These are phyloP conservation scores for Cruciata laevipes DNA, from an alignment of 257 asterid genomes.

Conservation along the genomic window DNA sequence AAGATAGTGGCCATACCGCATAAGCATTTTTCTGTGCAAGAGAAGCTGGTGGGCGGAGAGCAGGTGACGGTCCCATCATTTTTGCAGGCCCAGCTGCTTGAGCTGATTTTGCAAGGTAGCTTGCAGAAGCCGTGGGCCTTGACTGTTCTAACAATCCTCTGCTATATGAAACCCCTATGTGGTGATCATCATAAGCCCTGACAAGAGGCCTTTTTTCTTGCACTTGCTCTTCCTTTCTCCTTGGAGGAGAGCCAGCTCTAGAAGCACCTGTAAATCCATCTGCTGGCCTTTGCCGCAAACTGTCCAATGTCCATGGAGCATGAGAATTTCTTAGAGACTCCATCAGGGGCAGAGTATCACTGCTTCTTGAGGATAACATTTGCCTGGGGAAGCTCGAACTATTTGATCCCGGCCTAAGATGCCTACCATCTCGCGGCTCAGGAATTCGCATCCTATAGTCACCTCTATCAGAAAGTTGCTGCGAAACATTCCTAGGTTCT, in stretches of 20 bases:
- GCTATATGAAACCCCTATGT: slow-evolving; percentile 42
- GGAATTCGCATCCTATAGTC: slow-evolving; percentile 28
- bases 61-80: slow-evolving; percentile 31
- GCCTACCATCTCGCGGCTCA: slow-evolving; percentile 35
- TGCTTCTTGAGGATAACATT: slow-evolving; percentile 30
- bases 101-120: slow-evolving; percentile 37
- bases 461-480: slow-evolving; percentile 25
- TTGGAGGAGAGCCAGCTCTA: slow-evolving; percentile 47
- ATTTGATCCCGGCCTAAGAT: slow-evolving; percentile 35
- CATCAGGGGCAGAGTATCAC: slow-evolving; percentile 32
- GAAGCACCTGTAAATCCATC: slow-evolving; percentile 40
- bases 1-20: slow-evolving; percentile 36
- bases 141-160: slow-evolving; percentile 49
- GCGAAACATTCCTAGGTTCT: slow-evolving; percentile 27
- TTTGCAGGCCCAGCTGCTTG: slow-evolving; percentile 49
- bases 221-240: slow-evolving; percentile 47
- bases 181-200: slow-evolving; percentile 44
- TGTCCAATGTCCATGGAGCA: slow-evolving; percentile 78
- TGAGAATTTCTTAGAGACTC: slow-evolving; percentile 38
- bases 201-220: slow-evolving; percentile 37
- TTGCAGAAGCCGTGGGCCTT: slow-evolving; percentile 40
- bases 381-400: slow-evolving; percentile 22
- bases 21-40: slow-evolving; percentile 50
- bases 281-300: slow-evolving; percentile 67
- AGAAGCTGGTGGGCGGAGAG: slow-evolving; percentile 39